phyloP scores from a whole-genome alignment of 2,329 filamentous ascomycete genomes.

The Epichloe hybrida region DNA sequence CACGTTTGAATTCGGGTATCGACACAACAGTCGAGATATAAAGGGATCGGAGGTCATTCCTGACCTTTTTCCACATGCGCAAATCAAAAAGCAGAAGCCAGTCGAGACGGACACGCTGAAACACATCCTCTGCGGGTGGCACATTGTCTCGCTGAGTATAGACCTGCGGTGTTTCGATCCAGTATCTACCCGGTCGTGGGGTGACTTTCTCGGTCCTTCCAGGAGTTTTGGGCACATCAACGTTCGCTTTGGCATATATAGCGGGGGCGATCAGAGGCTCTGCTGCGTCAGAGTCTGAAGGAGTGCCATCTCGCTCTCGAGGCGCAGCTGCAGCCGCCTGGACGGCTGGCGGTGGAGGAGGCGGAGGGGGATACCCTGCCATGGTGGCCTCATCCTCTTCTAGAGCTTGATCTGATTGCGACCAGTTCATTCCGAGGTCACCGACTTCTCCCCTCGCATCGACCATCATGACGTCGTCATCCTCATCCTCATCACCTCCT shows the following conservation, averaged over 20 bases:
- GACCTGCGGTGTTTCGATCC: constrained; percentile 66
- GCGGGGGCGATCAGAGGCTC: constrained; percentile 51
- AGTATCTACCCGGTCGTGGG: constrained; percentile 63
- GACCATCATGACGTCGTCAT: constrained; percentile 46
- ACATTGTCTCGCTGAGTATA: constrained; percentile 50
- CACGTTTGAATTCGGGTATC: constrained; percentile 89
- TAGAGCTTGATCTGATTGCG: constrained; percentile 48
- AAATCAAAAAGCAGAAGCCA: constrained; percentile 92
- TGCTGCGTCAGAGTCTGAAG: constrained; percentile 56
- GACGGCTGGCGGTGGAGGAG: constrained; percentile 53
- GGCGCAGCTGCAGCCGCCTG: constrained; percentile 30
- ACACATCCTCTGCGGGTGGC: constrained; percentile 72
- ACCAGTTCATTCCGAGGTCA: constrained; percentile 38
- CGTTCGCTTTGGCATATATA: constrained; percentile 48
- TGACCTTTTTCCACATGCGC: constrained; percentile 89
- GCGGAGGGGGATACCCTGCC: constrained; percentile 55
- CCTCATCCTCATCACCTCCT: constrained; percentile 33
- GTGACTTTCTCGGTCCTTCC: constrained; percentile 35
- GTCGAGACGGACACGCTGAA: constrained; percentile 78
- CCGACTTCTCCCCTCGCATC: constrained; percentile 34
- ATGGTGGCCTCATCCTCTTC: constrained; percentile 68
- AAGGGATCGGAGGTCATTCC: constrained; percentile 78
- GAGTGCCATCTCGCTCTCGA: constrained; percentile 48
- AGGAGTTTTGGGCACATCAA: constrained; percentile 74
- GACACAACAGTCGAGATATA: constrained; percentile 96